These are phyloP conservation scores for Akanthomyces uredinophilus DNA, from an alignment of 2,329 filamentous ascomycete species.

Conservation along the genomic window DNA sequence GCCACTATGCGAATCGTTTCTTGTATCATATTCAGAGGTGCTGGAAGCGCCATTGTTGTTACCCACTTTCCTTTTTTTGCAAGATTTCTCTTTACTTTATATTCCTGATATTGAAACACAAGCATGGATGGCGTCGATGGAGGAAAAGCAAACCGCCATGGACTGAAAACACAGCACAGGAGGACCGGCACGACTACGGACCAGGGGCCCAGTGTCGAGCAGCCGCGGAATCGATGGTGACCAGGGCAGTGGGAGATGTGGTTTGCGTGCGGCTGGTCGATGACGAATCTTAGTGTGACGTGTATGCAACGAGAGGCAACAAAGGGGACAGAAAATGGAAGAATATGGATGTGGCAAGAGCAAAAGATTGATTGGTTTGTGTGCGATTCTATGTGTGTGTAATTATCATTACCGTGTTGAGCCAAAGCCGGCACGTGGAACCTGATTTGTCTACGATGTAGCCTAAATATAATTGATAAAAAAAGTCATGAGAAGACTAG, in stretches of 20 bases:
- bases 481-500: background rate
- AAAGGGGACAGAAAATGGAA: background rate
- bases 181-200: background rate
- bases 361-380: constrained; percentile 6
- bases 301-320: background rate
- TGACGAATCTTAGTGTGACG: background rate
- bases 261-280: background rate
- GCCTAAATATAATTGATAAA: background rate
- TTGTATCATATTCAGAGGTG: constrained; percentile 12
- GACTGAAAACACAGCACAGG: background rate
- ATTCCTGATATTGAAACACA: constrained; percentile 1
- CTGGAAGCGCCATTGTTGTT: background rate
- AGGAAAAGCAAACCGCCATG: background rate
- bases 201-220: background rate
- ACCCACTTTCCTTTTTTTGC: constrained; percentile 2
- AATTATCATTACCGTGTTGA: background rate
- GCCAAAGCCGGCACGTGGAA: constrained; percentile 1
- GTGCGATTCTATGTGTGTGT: constrained; percentile 9
- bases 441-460: background rate
- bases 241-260: background rate
- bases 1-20: constrained; percentile 4
- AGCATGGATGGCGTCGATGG: constrained; percentile 11
- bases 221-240: background rate
- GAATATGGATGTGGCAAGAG: background rate
- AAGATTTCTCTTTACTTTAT: background rate